phyloP scores from a whole-genome alignment of 2,329 filamentous ascomycete genomes.

The Colletotrichum eremochloae region DNA sequence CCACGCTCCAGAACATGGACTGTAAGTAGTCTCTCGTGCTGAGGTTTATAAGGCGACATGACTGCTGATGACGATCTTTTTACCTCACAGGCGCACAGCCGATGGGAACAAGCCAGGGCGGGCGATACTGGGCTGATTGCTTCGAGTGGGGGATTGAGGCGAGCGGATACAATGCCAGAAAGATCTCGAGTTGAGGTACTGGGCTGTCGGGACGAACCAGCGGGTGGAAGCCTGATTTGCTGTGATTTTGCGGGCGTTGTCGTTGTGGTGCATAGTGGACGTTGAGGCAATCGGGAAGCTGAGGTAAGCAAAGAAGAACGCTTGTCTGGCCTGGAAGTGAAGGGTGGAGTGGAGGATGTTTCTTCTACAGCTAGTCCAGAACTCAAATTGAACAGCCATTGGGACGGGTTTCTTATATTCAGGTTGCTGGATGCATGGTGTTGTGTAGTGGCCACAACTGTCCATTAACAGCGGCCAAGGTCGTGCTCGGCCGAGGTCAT shows the following conservation, averaged over 20 bases:
- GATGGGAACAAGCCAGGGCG: not conserved
- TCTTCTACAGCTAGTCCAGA: not conserved
- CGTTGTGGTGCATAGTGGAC: too few relatives aligned
- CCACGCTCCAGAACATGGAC: slow-evolving; percentile 8
- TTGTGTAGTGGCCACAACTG: not conserved
- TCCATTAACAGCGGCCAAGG: not conserved
- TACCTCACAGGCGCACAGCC: slow-evolving; percentile 21
- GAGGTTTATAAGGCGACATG: not conserved
- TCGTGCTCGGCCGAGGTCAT: slow-evolving; percentile 22
- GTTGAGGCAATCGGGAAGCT: not conserved
- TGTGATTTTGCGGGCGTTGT: too few relatives aligned
- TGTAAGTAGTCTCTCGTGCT: slow-evolving; percentile 13
- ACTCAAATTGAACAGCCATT: not conserved
- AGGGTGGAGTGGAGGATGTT: not conserved
- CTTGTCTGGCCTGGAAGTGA: not conserved
- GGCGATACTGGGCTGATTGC: slow-evolving; percentile 27
- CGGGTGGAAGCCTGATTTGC: too few relatives aligned
- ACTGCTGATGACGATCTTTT: not conserved
- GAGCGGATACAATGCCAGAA: slow-evolving; percentile 27
- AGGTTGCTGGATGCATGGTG: not conserved
- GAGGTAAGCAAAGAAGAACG: not conserved
- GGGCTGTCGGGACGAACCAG: not conserved
- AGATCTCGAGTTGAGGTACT: not conserved
- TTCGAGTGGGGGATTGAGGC: slow-evolving; percentile 39
- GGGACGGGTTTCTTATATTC: not conserved